Evolutionary conservation across 495 filamentous ascomycete genomes (phyloP).

Genomic region (Pyronema omphalodes): DNA sequence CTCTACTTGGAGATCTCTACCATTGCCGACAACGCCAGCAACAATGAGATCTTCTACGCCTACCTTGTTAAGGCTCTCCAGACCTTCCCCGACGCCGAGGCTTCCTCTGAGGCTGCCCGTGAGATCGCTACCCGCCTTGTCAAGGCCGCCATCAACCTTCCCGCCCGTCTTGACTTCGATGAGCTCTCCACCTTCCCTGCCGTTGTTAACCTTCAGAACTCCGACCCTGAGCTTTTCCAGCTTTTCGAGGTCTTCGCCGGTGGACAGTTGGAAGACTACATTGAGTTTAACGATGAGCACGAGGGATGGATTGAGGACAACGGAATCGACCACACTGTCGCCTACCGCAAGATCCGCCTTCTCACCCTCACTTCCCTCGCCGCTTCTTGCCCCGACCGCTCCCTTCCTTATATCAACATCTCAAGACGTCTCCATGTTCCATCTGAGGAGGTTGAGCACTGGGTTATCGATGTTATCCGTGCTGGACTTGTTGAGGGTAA

Average conservation of each 20-base stretch:
- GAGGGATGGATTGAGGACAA: constrained; percentile 60
- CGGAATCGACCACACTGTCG: constrained; percentile 35
- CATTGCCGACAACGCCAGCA: constrained; percentile 53
- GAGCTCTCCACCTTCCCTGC: constrained; percentile 72
- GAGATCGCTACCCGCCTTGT: constrained; percentile 68
- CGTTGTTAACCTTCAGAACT: constrained; percentile 67
- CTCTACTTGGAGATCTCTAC: constrained; percentile 64
- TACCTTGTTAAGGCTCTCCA: constrained; percentile 69
- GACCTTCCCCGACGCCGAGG: constrained; percentile 60
- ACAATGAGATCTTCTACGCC: constrained; percentile 58
- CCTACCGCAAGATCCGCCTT: constrained; percentile 81
- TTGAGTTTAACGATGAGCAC: constrained; percentile 74
- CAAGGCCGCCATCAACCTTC: constrained; percentile 57
- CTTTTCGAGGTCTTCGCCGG: constrained; percentile 89
- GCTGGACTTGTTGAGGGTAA: constrained; percentile 88
- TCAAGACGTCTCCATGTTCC: constrained; percentile 65
- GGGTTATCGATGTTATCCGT: constrained; percentile 95
- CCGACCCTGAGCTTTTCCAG: constrained; percentile 66
- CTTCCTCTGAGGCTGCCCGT: constrained; percentile 50
- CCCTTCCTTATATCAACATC: constrained; percentile 70
- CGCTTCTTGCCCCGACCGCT: constrained; percentile 58
- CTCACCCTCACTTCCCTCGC: constrained; percentile 81
- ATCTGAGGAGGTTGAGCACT: constrained; percentile 73
- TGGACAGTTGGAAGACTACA: constrained; percentile 82
- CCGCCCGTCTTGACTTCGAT: constrained; percentile 78